Percentiles rank a stretch among this genome's conserved stretches.
Conservation (phyloP, 768 basidiomycete species). For the Suillus weaverae region DNA sequence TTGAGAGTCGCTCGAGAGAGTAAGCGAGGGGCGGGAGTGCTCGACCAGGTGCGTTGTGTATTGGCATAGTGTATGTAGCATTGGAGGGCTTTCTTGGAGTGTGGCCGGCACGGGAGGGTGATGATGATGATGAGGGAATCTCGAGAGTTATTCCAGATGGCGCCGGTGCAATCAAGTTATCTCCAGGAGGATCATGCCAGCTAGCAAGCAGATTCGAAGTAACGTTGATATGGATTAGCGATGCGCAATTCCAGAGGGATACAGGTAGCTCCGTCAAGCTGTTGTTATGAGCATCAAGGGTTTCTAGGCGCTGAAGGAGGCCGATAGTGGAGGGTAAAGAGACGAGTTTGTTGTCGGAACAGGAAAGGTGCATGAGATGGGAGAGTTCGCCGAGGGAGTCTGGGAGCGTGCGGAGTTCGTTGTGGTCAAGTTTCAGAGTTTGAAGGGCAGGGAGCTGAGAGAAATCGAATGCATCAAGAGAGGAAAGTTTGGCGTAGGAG, state of each 20-base stretch:
- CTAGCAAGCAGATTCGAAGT: slow-evolving; percentile 82
- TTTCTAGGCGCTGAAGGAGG: slow-evolving; percentile 67
- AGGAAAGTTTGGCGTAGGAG: slow-evolving; percentile 84
- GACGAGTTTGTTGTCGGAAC: slow-evolving; percentile 88
- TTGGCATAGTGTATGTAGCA: slow-evolving; percentile 16
- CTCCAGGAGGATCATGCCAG: slow-evolving; percentile 65
- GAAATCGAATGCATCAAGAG: slow-evolving; percentile 73
- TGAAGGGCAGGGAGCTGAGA: slow-evolving; percentile 71
- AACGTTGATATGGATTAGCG: slow-evolving; percentile 72
- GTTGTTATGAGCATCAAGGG: slow-evolving; percentile 90
- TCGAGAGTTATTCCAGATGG: slow-evolving; percentile 25
- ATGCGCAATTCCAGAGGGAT: slow-evolving; percentile 81
- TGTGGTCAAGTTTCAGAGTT: slow-evolving; percentile 77
- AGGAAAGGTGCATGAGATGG: slow-evolving; percentile 71
- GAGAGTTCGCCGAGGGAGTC: slow-evolving; percentile 77
- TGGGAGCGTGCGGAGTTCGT: slow-evolving; percentile 81
- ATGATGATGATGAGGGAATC: slow-evolving; percentile 11
- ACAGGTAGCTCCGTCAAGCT: slow-evolving; percentile 74
- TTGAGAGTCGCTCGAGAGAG: slow-evolving; percentile 75
- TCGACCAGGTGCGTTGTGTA: slow-evolving; percentile 28
- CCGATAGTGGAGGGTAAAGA: slow-evolving; percentile 77
- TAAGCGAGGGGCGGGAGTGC: slow-evolving; percentile 59
- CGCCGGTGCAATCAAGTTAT: slow-evolving; percentile 27
- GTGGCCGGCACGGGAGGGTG: slow-evolving; percentile 15
- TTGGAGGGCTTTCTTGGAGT: slow-evolving; percentile 36